These are phyloP conservation scores for Hippophae rhamnoides DNA, from an alignment of 306 rosid genomes.

Conservation along the genomic window DNA sequence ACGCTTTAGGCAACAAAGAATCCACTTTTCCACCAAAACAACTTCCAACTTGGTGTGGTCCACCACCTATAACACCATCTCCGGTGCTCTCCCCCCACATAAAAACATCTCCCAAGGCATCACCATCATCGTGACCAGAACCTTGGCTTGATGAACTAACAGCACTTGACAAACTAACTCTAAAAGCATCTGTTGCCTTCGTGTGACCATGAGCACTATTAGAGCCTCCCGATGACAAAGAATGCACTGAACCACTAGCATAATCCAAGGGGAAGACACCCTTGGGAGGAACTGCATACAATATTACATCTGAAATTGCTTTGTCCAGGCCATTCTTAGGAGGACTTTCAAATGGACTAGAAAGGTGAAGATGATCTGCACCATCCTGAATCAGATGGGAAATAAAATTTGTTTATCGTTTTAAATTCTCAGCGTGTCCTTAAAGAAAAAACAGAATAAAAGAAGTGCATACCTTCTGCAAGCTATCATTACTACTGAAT, in stretches of 20 bases:
- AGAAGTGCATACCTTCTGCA: constrained; percentile 51
- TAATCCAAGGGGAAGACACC: constrained; percentile 60
- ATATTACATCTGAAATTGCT: constrained; percentile 53
- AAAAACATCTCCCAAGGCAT: constrained; percentile 88
- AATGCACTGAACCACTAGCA: constrained; percentile 56
- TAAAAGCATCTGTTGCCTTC: constrained; percentile 57
- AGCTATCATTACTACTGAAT: constrained; percentile 61
- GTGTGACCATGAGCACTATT: constrained; percentile 60
- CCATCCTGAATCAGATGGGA: constrained; percentile 39
- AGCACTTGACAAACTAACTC: constrained; percentile 95
- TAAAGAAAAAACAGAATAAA: constrained; percentile 14
- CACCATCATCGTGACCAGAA: constrained; percentile 84
- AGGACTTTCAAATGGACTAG: constrained; percentile 57
- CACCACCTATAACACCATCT: constrained; percentile 77
- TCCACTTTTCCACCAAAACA: constrained; percentile 48
- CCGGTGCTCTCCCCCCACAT: constrained; percentile 91
- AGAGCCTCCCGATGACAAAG: constrained; percentile 68
- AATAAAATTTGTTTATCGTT: not conserved
- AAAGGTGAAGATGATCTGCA: constrained; percentile 57
- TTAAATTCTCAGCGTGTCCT: not conserved
- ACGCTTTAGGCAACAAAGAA: constrained; percentile 62
- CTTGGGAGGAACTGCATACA: constrained; percentile 58
- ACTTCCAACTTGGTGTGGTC: constrained; percentile 51
- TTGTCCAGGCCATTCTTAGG: constrained; percentile 67
- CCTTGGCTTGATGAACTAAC: constrained; percentile 97